Conservation (phyloP, 352 stramenopile genomes). For the Phytophthora cactorum region DNA sequence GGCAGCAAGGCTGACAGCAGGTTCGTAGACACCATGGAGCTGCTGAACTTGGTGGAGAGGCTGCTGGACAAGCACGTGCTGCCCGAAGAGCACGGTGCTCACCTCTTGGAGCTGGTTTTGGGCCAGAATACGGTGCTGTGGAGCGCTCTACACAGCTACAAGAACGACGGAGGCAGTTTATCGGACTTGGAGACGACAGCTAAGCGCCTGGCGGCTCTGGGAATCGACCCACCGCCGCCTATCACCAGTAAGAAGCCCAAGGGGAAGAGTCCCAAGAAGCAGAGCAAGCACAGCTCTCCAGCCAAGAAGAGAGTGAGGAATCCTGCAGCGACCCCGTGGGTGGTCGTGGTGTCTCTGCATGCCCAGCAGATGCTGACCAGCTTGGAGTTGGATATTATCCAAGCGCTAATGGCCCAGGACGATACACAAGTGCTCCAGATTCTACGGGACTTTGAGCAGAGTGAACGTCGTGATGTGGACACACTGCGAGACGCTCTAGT, state of each 20-base stretch:
- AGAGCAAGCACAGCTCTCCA: background rate
- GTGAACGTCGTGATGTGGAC: slow-evolving; percentile 29
- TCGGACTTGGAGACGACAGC: slow-evolving; percentile 58
- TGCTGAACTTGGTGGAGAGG: slow-evolving; percentile 54
- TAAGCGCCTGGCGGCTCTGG: slow-evolving; percentile 55
- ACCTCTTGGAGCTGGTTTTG: slow-evolving; percentile 59
- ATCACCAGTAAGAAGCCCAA: slow-evolving; percentile 24
- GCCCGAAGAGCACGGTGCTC: slow-evolving; percentile 55
- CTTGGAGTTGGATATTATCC: slow-evolving; percentile 63
- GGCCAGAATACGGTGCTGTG: slow-evolving; percentile 55
- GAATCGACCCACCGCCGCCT: slow-evolving; percentile 10
- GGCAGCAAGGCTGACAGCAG: background rate
- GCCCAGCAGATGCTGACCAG: slow-evolving; percentile 69
- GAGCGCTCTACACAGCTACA: slow-evolving; percentile 63
- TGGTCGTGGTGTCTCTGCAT: slow-evolving; percentile 52
- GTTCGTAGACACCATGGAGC: slow-evolving; percentile 51
- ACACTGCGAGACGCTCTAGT: slow-evolving; percentile 59
- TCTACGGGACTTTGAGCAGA: slow-evolving; percentile 51
- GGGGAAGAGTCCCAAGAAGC: slow-evolving; percentile 22
- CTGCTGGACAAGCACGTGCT: slow-evolving; percentile 69
- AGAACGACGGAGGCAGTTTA: slow-evolving; percentile 43
- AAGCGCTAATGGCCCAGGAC: slow-evolving; percentile 62
- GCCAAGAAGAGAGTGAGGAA: slow-evolving; percentile 14
- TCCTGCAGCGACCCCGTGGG: slow-evolving; percentile 2
- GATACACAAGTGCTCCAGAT: slow-evolving; percentile 56